Conservation (phyloP, 371 early-diverging fungal genomes). For the Rhizopus sp. region DNA sequence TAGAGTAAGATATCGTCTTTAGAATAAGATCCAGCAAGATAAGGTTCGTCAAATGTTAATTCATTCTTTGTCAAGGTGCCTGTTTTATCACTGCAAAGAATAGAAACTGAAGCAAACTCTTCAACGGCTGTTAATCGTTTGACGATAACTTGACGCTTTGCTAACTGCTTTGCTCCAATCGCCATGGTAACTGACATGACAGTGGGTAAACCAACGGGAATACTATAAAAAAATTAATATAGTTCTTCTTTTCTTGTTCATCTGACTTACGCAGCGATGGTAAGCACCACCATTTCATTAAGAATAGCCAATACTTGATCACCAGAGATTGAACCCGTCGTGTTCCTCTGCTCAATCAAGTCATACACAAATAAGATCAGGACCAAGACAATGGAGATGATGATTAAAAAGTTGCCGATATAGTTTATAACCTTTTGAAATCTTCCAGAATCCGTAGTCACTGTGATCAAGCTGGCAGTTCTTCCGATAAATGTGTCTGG, state of each 20-base stretch:
- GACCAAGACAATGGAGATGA: slow-evolving; percentile 74
- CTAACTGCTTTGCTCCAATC: slow-evolving; percentile 88
- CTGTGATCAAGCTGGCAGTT: slow-evolving; percentile 86
- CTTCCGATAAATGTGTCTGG: slow-evolving; percentile 90
- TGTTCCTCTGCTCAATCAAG: slow-evolving; percentile 45
- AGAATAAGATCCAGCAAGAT: slow-evolving; percentile 69
- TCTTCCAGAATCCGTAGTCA: slow-evolving; percentile 80
- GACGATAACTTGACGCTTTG: slow-evolving; percentile 91
- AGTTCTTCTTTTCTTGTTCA: background rate
- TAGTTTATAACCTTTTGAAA: slow-evolving; percentile 85
- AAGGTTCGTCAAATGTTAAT: slow-evolving; percentile 90
- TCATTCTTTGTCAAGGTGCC: slow-evolving; percentile 94
- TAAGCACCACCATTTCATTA: slow-evolving; percentile 62
- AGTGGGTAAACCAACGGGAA: slow-evolving; percentile 95
- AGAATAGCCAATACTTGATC: slow-evolving; percentile 66
- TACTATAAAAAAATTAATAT: slow-evolving; percentile 28
- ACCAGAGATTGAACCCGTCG: slow-evolving; percentile 33
- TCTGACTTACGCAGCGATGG: slow-evolving; percentile 29
- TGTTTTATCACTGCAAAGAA: slow-evolving; percentile 96
- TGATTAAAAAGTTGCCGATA: slow-evolving; percentile 83
- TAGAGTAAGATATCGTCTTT: slow-evolving; percentile 85
- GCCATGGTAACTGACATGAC: slow-evolving; percentile 97
- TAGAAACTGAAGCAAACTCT: slow-evolving; percentile 90
- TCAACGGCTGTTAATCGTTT: slow-evolving; percentile 94
- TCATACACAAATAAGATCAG: slow-evolving; percentile 77